Conservation (phyloP, 2,329 filamentous ascomycete species). For the Pseudocercospora ulei region DNA sequence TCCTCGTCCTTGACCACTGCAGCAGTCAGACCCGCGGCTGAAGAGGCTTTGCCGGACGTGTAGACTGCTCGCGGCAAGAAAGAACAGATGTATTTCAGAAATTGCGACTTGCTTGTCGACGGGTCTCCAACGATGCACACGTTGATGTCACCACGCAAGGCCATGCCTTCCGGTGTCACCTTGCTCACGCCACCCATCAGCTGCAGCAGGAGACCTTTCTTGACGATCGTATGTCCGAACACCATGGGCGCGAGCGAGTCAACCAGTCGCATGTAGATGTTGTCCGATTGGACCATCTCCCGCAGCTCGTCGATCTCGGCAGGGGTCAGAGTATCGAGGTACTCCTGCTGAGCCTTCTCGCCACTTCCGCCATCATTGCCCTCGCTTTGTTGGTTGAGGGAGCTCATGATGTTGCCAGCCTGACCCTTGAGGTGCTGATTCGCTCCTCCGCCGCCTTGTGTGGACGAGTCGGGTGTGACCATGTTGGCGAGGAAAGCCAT, state of each 20-base stretch:
- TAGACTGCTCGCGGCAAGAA: constrained; percentile 96
- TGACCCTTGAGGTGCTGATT: constrained; percentile 61
- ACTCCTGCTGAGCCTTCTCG: constrained; percentile 79
- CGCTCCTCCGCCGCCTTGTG: constrained; percentile 56
- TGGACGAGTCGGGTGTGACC: constrained; percentile 79
- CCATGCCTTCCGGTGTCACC: constrained; percentile 84
- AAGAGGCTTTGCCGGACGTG: constrained; percentile 94
- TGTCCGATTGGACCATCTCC: constrained; percentile 86
- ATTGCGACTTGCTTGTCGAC: constrained; percentile 94
- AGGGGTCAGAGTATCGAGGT: constrained; percentile 73
- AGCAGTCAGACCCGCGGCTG: constrained; percentile 90
- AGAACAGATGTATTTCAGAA: constrained; percentile 94
- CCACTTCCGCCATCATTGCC: constrained; percentile 59
- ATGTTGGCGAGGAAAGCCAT: constrained; percentile 96
- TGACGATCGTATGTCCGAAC: constrained; percentile 93
- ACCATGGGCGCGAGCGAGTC: constrained; percentile 94
- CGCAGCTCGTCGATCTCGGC: constrained; percentile 86
- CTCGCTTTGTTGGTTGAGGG: constrained; percentile 63
- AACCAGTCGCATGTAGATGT: constrained; percentile 87
- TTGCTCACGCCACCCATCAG: constrained; percentile 95
- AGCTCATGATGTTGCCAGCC: constrained; percentile 73
- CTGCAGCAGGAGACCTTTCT: constrained; percentile 89
- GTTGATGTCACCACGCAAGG: constrained; percentile 92
- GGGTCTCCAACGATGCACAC: constrained; percentile 97
- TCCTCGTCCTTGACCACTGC: constrained; percentile 97